Percentiles rank a stretch among this genome's conserved stretches.
These are phyloP conservation scores for Ligustrum vulgare DNA, from an alignment of 257 asterid species.

Conservation along the genomic window DNA sequence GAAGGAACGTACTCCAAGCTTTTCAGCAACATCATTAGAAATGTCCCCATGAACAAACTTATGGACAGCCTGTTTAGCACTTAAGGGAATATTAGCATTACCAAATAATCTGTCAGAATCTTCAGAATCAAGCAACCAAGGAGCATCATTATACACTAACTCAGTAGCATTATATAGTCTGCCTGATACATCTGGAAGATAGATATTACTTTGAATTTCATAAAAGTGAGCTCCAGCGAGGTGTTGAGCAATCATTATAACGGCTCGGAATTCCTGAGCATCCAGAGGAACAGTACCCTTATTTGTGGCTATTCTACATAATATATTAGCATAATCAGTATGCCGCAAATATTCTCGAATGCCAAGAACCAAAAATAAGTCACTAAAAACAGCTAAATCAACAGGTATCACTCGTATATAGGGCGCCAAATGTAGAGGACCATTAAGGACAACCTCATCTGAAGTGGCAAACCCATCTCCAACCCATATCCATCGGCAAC, in stretches of 20 bases:
- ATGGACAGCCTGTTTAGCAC: conserved; percentile 61
- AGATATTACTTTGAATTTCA: conserved; percentile 57
- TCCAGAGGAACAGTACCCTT: conserved; percentile 73
- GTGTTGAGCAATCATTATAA: conserved; percentile 82
- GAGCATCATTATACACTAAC: conserved; percentile 90
- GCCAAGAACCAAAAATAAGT: conserved; percentile 83
- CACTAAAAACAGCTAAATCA: conserved; percentile 90
- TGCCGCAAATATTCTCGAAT: conserved; percentile 69
- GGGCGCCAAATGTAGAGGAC: conserved; percentile 96
- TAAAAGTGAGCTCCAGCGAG: conserved; percentile 73
- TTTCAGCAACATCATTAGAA: conserved; percentile 96
- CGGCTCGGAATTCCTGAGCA: conserved; percentile 80
- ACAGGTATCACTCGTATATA: conserved; percentile 87
- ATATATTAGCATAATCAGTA: conserved; percentile 80
- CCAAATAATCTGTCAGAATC: conserved; percentile 58
- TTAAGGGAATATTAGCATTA: conserved; percentile 47
- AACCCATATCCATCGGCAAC: conserved; percentile 97
- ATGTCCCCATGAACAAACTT: conserved; percentile 84
- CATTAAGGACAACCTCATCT: conserved; percentile 88
- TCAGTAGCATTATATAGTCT: conserved; percentile 62
- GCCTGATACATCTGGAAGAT: conserved; percentile 85
- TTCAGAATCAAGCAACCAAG: conserved; percentile 86
- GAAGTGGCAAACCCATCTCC: conserved; percentile 95
- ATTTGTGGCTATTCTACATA: conserved; percentile 66
- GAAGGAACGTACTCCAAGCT: conserved; percentile 90